Conservation (phyloP, 2,329 filamentous ascomycete genomes). For the Purpureocillium lavendulum region DNA sequence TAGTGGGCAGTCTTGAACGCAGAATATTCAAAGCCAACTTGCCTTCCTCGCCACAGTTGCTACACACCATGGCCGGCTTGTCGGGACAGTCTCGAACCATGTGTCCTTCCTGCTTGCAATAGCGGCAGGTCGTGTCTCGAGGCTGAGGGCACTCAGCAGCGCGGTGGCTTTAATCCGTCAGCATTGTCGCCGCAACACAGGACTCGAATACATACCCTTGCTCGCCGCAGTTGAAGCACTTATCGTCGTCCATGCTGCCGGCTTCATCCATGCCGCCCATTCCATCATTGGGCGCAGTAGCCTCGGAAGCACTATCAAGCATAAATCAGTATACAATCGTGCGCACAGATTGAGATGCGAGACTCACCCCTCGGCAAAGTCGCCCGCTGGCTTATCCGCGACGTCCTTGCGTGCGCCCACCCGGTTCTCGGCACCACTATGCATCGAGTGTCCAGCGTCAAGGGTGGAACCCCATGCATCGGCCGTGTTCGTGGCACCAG, state of each 20-base stretch:
- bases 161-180: constrained; percentile 15
- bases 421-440: too few species aligned
- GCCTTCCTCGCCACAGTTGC: constrained; percentile 56
- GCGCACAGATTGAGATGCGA: too few species aligned
- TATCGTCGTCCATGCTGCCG: constrained; percentile 2
- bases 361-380: too few species aligned
- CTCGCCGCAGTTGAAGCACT: constrained; percentile 29
- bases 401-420: too few species aligned
- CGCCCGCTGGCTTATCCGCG: too few species aligned
- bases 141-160: constrained; percentile 27
- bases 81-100: constrained; percentile 55
- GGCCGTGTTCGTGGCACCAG: background rate
- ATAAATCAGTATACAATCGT: too few species aligned
- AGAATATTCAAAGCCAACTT: constrained; percentile 8
- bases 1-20: background rate
- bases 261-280: background rate
- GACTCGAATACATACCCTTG: constrained; percentile 17
- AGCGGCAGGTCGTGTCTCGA: constrained; percentile 26
- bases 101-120: constrained; percentile 44
- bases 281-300: background rate
- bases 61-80: constrained; percentile 46
- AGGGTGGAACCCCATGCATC: constrained; percentile 3
- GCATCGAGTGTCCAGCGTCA: background rate
- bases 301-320: too few species aligned
- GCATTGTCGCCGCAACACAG: background rate